These are phyloP conservation scores for Dentipellis fragilis DNA, from an alignment of 768 basidiomycete genomes.

Conservation along the genomic window DNA sequence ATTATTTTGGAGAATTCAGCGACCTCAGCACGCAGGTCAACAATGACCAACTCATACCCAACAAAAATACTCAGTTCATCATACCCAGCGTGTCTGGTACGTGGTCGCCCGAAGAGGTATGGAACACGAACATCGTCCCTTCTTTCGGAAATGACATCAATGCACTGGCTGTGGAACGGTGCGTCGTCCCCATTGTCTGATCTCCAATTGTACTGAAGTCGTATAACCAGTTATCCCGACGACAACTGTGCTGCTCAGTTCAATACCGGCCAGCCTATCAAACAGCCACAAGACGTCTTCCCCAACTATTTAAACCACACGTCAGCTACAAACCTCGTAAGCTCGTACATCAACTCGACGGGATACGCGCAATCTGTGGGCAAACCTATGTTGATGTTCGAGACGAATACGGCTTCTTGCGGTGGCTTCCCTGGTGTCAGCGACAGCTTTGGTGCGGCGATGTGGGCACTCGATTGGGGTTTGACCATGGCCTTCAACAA, in stretches of 20 bases:
- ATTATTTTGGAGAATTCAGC: slow-evolving; percentile 23
- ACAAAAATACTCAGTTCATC: slow-evolving; percentile 3
- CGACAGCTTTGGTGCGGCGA: slow-evolving; percentile 44
- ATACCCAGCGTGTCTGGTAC: slow-evolving; percentile 9
- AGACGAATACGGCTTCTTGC: slow-evolving; percentile 47
- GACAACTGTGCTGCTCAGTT: slow-evolving; percentile 53
- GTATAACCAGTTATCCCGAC: slow-evolving; percentile 36
- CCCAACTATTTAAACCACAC: slow-evolving; percentile 51
- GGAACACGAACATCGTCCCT: slow-evolving; percentile 10
- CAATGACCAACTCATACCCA: not conserved
- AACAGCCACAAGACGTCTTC: slow-evolving; percentile 38
- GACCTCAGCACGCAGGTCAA: slow-evolving; percentile 6
- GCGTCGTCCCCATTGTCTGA: not conserved
- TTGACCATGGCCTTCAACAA: slow-evolving; percentile 42
- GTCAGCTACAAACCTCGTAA: slow-evolving; percentile 37
- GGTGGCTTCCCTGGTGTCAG: slow-evolving; percentile 42
- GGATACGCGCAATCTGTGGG: slow-evolving; percentile 25
- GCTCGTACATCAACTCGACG: slow-evolving; percentile 40
- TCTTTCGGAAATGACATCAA: slow-evolving; percentile 1
- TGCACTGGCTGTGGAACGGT: slow-evolving; percentile 10
- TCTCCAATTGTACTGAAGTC: slow-evolving; percentile 5
- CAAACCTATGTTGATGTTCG: slow-evolving; percentile 44
- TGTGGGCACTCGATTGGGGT: slow-evolving; percentile 46
- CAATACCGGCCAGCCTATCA: slow-evolving; percentile 26
- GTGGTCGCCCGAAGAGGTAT: slow-evolving; percentile 7